Conservation (phyloP, 2,329 filamentous ascomycete genomes). For the Apiospora marii region DNA sequence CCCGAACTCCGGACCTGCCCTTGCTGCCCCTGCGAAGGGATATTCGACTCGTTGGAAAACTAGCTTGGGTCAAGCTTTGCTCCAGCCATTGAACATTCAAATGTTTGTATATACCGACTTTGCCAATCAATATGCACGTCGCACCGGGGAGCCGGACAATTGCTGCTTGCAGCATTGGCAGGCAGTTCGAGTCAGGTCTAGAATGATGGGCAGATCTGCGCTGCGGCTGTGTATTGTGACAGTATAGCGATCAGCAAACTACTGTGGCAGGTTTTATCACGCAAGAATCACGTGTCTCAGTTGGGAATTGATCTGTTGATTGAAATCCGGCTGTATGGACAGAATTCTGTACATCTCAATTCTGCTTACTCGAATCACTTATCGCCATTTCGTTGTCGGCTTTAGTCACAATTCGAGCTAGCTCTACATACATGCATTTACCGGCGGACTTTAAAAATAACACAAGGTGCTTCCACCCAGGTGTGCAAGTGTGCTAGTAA, state of each 20-base stretch:
- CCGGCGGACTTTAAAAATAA: background rate
- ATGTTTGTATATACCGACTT: background rate
- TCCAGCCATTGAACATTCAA: background rate
- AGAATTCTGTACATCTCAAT: background rate
- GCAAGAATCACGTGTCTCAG: conserved; percentile 21
- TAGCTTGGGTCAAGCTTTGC: background rate
- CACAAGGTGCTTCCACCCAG: background rate
- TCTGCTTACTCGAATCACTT: background rate
- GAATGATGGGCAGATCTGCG: background rate
- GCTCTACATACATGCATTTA: background rate
- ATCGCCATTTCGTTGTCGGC: background rate
- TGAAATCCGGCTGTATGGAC: background rate
- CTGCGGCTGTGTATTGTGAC: conserved; percentile 1
- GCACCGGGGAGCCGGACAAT: background rate
- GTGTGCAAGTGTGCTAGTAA: background rate
- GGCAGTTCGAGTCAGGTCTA: background rate
- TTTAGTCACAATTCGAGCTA: background rate
- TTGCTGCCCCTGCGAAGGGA: background rate
- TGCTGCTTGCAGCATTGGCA: background rate
- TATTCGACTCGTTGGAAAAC: background rate
- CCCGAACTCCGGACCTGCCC: background rate
- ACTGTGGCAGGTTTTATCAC: background rate
- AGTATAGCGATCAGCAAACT: conserved; percentile 13
- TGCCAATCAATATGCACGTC: background rate
- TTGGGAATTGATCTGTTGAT: conserved; percentile 4